A percentile compares a stretch with the other conserved stretches of the same genome.
Evolutionary conservation across 768 basidiomycete genomes (phyloP).

Genomic region (Amylocystis lapponica): DNA sequence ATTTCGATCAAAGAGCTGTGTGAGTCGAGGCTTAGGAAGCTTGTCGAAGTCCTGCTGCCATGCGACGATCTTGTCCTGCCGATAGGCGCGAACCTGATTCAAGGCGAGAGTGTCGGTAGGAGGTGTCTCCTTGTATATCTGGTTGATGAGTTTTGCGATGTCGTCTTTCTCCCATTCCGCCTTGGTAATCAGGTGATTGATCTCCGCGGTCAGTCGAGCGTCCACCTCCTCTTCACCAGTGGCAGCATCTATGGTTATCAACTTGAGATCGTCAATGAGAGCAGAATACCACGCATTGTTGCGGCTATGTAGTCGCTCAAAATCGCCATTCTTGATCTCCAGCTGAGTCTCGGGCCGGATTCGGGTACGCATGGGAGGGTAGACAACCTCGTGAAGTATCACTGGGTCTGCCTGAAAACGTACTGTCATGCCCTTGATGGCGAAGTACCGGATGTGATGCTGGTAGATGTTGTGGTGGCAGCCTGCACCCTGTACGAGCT

Average conservation of each 20-base stretch:
- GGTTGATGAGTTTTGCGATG: slow-evolving; percentile 65
- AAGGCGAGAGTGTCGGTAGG: slow-evolving; percentile 84
- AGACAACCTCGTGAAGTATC: slow-evolving; percentile 77
- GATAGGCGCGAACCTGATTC: slow-evolving; percentile 77
- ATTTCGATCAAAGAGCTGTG: slow-evolving; percentile 40
- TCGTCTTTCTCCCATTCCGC: slow-evolving; percentile 75
- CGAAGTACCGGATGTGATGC: slow-evolving; percentile 90
- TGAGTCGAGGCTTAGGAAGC: slow-evolving; percentile 65
- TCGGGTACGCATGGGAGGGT: slow-evolving; percentile 83
- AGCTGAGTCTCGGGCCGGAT: slow-evolving; percentile 85
- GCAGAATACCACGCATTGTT: slow-evolving; percentile 73
- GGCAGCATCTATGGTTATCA: slow-evolving; percentile 74
- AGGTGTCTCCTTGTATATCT: slow-evolving; percentile 72
- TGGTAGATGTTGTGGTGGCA: slow-evolving; percentile 94
- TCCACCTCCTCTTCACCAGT: slow-evolving; percentile 73
- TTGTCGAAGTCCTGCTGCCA: slow-evolving; percentile 94
- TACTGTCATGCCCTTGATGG: slow-evolving; percentile 75
- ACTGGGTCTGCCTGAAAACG: slow-evolving; percentile 86
- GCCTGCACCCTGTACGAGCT: slow-evolving; percentile 79
- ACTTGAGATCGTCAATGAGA: slow-evolving; percentile 67
- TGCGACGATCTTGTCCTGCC: slow-evolving; percentile 93
- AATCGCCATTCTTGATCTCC: slow-evolving; percentile 89
- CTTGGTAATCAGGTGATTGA: slow-evolving; percentile 60
- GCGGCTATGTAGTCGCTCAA: slow-evolving; percentile 64
- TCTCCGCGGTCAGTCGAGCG: slow-evolving; percentile 51